A percentile compares a stretch with the other conserved stretches of the same genome.
Conservation (phyloP, 2,329 filamentous ascomycete genomes). For the Daldinia eschscholtzii region DNA sequence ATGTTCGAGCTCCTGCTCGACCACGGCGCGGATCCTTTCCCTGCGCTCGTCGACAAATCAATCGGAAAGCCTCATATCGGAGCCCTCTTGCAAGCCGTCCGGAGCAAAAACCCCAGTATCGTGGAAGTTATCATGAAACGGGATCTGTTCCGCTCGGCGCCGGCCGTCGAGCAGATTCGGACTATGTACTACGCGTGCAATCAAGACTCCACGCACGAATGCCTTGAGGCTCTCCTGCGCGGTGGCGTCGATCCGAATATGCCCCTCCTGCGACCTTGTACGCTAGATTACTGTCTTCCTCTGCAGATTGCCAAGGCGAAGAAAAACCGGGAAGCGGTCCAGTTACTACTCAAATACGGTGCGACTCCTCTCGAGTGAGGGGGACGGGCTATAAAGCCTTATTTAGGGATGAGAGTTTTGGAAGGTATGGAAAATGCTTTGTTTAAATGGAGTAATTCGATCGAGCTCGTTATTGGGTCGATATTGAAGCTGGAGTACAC, state of each 20-base stretch:
- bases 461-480: neutral
- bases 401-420: too few species aligned
- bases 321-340: neutral
- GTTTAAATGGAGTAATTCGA: neutral
- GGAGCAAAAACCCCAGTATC: neutral
- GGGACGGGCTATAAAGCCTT: neutral
- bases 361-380: neutral
- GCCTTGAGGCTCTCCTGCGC: conserved; percentile 2
- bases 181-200: neutral
- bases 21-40: conserved; percentile 10
- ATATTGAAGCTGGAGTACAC: neutral
- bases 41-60: neutral
- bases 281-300: neutral
- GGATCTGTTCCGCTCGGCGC: neutral
- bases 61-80: neutral
- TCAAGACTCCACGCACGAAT: neutral
- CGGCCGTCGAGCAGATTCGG: neutral
- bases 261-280: neutral
- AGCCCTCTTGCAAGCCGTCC: neutral
- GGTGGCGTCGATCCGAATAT: conserved; percentile 3
- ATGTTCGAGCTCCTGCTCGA: conserved; percentile 6
- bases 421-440: neutral
- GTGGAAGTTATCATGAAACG: neutral
- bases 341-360: neutral
- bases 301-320: conserved; percentile 1